Conservation (phyloP, 2,329 filamentous ascomycete species). For the Alternaria novae-zelandiae region DNA sequence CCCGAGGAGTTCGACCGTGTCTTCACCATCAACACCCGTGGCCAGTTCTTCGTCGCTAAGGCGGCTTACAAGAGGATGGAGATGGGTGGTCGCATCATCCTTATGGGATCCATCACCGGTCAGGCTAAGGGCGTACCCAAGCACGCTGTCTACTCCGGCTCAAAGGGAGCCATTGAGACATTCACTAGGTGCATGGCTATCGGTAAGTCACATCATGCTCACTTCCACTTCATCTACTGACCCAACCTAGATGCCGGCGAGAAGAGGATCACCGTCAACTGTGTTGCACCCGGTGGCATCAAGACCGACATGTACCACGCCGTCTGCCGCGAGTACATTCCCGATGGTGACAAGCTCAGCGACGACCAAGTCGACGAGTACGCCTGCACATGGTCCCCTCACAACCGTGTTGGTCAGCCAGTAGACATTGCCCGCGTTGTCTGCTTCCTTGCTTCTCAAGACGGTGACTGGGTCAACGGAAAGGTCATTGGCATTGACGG, state of each 20-base stretch:
- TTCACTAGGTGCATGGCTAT: slow-evolving; percentile 63
- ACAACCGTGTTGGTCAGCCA: slow-evolving; percentile 70
- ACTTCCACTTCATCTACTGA: slow-evolving; percentile 19
- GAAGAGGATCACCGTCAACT: slow-evolving; percentile 66
- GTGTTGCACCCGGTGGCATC: slow-evolving; percentile 63
- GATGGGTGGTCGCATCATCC: slow-evolving; percentile 60
- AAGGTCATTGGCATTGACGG: slow-evolving; percentile 60
- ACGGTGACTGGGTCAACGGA: slow-evolving; percentile 64
- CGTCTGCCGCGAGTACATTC: slow-evolving; percentile 69
- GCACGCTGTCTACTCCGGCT: slow-evolving; percentile 61
- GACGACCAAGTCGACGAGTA: slow-evolving; percentile 68
- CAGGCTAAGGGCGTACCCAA: slow-evolving; percentile 63
- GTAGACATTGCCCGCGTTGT: slow-evolving; percentile 72
- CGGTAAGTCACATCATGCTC: slow-evolving; percentile 34
- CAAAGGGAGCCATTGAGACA: slow-evolving; percentile 62
- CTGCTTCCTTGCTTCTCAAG: slow-evolving; percentile 64
- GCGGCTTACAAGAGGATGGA: slow-evolving; percentile 62
- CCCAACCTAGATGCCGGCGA: slow-evolving; percentile 53
- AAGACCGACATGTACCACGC: slow-evolving; percentile 67
- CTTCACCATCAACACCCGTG: slow-evolving; percentile 67
- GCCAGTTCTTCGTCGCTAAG: slow-evolving; percentile 68
- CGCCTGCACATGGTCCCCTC: slow-evolving; percentile 68
- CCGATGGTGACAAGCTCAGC: slow-evolving; percentile 60
- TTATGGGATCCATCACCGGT: slow-evolving; percentile 63
- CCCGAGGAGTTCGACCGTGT: slow-evolving; percentile 65